phyloP scores from a whole-genome alignment of 768 basidiomycete species.

The Mycena kentingensis region DNA sequence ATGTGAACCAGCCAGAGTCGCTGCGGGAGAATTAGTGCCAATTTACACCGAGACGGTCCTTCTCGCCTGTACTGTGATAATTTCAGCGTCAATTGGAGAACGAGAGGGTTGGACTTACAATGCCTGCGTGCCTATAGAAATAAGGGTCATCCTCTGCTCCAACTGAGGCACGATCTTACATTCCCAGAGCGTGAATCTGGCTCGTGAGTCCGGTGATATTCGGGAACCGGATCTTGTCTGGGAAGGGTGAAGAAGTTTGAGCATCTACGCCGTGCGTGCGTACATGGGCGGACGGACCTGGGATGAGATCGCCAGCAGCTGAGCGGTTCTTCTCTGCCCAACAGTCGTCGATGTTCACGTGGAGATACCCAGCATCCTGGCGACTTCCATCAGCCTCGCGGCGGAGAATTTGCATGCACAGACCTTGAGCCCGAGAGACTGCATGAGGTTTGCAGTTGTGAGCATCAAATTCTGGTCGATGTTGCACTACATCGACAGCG shows the following conservation, averaged over 20 bases:
- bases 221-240: constrained; percentile 55
- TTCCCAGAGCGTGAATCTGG: constrained; percentile 57
- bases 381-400: neutral
- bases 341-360: constrained; percentile 68
- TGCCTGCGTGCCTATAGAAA: constrained; percentile 41
- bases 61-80: constrained; percentile 30
- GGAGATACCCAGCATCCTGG: constrained; percentile 59
- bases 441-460: constrained; percentile 52
- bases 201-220: constrained; percentile 56
- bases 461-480: constrained; percentile 53
- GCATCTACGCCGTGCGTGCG: neutral
- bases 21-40: constrained; percentile 33
- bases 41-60: too few relatives aligned
- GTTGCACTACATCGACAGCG: constrained; percentile 17
- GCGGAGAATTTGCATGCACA: constrained; percentile 8
- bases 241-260: neutral
- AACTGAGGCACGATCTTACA: constrained; percentile 38
- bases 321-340: constrained; percentile 59
- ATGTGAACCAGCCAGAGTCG: constrained; percentile 71
- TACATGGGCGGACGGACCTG: constrained; percentile 36
- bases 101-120: constrained; percentile 31
- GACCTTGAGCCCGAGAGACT: constrained; percentile 58
- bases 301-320: constrained; percentile 52
- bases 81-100: neutral
- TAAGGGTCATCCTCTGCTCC: neutral